Evolutionary conservation across 1,139 yeast genomes (phyloP).

Genomic region (Pichia sp.): DNA sequence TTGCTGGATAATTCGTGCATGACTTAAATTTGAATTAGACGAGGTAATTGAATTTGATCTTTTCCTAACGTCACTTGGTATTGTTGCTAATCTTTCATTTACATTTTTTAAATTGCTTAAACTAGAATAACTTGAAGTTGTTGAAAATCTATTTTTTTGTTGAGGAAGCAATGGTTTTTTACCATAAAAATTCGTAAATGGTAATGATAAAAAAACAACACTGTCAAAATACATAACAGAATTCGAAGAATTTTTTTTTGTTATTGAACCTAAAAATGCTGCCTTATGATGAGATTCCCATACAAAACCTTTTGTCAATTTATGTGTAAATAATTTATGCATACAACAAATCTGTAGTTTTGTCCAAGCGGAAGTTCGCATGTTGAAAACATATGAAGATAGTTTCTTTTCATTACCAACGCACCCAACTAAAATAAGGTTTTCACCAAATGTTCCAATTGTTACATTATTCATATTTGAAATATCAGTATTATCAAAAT

Average conservation of each 20-base stretch:
- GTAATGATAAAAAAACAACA: slow-evolving; percentile 55
- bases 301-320: slow-evolving; percentile 61
- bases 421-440: slow-evolving; percentile 55
- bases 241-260: slow-evolving; percentile 44
- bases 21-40: slow-evolving; percentile 3
- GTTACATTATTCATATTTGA: slow-evolving; percentile 42
- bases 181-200: slow-evolving; percentile 53
- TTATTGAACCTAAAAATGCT: slow-evolving; percentile 45
- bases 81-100: neutral
- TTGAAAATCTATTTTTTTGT: neutral
- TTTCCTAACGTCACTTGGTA: neutral
- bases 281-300: slow-evolving; percentile 77
- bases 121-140: neutral
- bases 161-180: slow-evolving; percentile 10
- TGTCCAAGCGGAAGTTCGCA: slow-evolving; percentile 61
- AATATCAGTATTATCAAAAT: slow-evolving; percentile 3
- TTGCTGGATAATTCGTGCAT: neutral
- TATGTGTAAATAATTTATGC: slow-evolving; percentile 49
- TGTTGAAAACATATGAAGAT: slow-evolving; percentile 52
- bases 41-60: slow-evolving; percentile 5
- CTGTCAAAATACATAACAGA: slow-evolving; percentile 54
- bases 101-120: neutral
- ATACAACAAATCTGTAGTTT: slow-evolving; percentile 51
- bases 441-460: slow-evolving; percentile 60
- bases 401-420: slow-evolving; percentile 48